phyloP scores from a whole-genome alignment of 495 filamentous ascomycete species.

The Tetracladium setigerum region DNA sequence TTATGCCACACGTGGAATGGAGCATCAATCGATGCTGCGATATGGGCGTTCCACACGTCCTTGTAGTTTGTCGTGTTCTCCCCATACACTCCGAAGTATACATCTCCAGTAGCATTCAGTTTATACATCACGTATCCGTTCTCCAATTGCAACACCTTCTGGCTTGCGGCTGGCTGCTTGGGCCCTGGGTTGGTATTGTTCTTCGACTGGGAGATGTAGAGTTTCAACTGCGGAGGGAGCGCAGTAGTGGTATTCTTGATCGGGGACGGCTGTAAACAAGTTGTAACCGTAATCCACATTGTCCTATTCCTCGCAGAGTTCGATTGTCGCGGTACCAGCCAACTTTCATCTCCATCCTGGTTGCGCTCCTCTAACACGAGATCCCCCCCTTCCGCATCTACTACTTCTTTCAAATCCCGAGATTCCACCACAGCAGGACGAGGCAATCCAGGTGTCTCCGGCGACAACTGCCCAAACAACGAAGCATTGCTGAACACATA shows the following conservation, averaged over 20 bases:
- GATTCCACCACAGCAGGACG: conserved; percentile 19
- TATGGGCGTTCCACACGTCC: conserved; percentile 63
- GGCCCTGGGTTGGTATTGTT: conserved; percentile 64
- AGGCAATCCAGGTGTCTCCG: conserved; percentile 30
- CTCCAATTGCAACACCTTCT: conserved; percentile 36
- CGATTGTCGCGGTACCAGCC: conserved; percentile 4
- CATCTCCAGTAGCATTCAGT: conserved; percentile 44
- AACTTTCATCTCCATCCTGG: too few species aligned
- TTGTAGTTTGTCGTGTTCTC: conserved; percentile 40
- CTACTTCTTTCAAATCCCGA: conserved; percentile 1
- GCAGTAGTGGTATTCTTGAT: conserved; percentile 23
- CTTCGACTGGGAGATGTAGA: conserved; percentile 66
- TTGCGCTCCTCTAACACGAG: too few species aligned
- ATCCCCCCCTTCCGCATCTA: not conserved
- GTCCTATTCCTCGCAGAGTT: conserved; percentile 28
- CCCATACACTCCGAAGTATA: conserved; percentile 71
- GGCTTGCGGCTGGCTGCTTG: conserved; percentile 30
- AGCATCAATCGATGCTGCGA: conserved; percentile 74
- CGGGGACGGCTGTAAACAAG: conserved; percentile 62
- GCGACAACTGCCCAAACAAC: conserved; percentile 29
- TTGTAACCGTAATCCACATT: conserved; percentile 74
- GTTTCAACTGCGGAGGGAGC: conserved; percentile 59
- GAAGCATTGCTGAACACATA: conserved; percentile 45
- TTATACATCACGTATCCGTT: conserved; percentile 57
- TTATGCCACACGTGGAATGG: conserved; percentile 50